phyloP scores from a whole-genome alignment of 2,329 filamentous ascomycete genomes.

The Colletotrichum horii region DNA sequence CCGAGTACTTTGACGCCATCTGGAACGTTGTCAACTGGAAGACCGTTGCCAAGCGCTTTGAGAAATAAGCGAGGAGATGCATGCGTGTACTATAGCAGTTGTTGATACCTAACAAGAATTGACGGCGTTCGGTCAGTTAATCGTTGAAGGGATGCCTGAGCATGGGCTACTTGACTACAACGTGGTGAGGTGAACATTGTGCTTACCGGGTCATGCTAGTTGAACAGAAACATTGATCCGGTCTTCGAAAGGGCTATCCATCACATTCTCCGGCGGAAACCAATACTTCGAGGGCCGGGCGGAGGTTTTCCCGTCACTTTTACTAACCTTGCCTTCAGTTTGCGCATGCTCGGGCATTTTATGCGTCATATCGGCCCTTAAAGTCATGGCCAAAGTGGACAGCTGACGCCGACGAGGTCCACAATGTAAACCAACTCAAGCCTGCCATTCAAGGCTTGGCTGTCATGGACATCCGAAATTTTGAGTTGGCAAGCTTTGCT shows the following conservation, averaged over 20 bases:
- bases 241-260: not conserved
- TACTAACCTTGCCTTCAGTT: not conserved
- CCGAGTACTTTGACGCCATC: constrained; percentile 90
- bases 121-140: not conserved
- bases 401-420: not conserved
- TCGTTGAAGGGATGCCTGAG: not conserved
- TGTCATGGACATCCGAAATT: not conserved
- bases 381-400: not conserved
- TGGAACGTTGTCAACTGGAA: constrained; percentile 98
- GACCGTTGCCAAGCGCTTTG: constrained; percentile 79
- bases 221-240: fast-evolving
- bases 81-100: constrained; percentile 13
- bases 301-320: not conserved
- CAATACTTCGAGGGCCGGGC: not conserved
- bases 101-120: constrained; percentile 11
- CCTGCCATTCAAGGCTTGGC: fast-evolving
- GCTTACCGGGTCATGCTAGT: not conserved
- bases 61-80: constrained; percentile 39
- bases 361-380: not conserved
- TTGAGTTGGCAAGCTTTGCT: not conserved
- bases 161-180: no score
- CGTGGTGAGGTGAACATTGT: no score
- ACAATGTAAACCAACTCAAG: fast-evolving
- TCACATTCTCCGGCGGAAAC: not conserved
- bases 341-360: not conserved